Percentiles rank a stretch among this genome's conserved stretches.
These are phyloP conservation scores for Sporothrix mexicana DNA, from an alignment of 2,329 filamentous ascomycete genomes.

Conservation along the genomic window DNA sequence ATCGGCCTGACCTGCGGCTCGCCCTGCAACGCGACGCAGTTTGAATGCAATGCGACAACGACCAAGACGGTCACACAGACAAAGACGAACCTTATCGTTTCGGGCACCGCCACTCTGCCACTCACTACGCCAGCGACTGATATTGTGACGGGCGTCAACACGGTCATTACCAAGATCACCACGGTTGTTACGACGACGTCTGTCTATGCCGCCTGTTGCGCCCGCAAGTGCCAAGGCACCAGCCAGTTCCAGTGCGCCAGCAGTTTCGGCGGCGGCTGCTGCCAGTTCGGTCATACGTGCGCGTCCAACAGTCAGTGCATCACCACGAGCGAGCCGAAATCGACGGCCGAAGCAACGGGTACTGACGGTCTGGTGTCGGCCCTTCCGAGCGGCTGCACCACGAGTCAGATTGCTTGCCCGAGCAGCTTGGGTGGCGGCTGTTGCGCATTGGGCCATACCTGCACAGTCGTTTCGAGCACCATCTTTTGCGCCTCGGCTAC, in stretches of 20 bases:
- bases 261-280: slow-evolving; percentile 57
- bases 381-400: slow-evolving; percentile 53
- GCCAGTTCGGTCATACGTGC: slow-evolving; percentile 54
- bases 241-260: slow-evolving; percentile 54
- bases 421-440: slow-evolving; percentile 55
- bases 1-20: slow-evolving; percentile 44
- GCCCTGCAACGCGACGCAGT: slow-evolving; percentile 42
- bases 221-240: slow-evolving; percentile 49
- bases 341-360: not conserved
- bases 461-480: slow-evolving; percentile 49
- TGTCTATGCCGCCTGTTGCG: slow-evolving; percentile 47
- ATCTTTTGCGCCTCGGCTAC: slow-evolving; percentile 50
- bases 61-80: slow-evolving; percentile 41
- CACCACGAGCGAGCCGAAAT: slow-evolving; percentile 37
- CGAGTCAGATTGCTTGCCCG: slow-evolving; percentile 55
- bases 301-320: slow-evolving; percentile 46
- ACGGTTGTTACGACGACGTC: slow-evolving; percentile 41
- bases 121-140: slow-evolving; percentile 30
- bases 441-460: slow-evolving; percentile 54
- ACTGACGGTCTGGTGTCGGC: slow-evolving; percentile 42
- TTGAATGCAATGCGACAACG: slow-evolving; percentile 42
- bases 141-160: slow-evolving; percentile 31
- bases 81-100: not conserved
- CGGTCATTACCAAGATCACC: slow-evolving; percentile 39
- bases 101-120: slow-evolving; percentile 4